Evolutionary conservation across 2,329 filamentous ascomycete species (phyloP).

Genomic region (Cordyceps pruinosa): DNA sequence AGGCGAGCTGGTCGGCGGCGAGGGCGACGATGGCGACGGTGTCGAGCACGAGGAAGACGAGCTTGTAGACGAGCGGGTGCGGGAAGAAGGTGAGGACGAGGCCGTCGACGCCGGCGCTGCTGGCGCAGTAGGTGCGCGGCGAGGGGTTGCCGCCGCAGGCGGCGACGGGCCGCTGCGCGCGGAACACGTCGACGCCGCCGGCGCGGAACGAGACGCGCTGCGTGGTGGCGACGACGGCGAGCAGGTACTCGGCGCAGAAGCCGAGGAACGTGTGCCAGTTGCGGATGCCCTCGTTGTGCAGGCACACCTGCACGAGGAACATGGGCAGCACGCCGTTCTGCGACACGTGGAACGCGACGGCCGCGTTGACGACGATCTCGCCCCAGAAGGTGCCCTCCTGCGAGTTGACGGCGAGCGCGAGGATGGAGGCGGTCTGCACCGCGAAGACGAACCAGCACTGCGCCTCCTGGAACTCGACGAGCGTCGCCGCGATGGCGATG

Average conservation of each 20-base stretch:
- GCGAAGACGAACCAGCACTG: slow-evolving; percentile 35
- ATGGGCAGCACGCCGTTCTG: slow-evolving; percentile 32
- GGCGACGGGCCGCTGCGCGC: slow-evolving; percentile 24
- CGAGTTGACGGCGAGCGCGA: slow-evolving; percentile 34
- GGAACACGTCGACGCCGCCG: slow-evolving; percentile 30
- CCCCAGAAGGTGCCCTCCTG: slow-evolving; percentile 34
- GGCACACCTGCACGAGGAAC: slow-evolving; percentile 31
- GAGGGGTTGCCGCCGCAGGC: slow-evolving; percentile 32
- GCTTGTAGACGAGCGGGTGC: slow-evolving; percentile 31
- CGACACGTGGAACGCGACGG: slow-evolving; percentile 31
- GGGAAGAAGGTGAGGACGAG: slow-evolving; percentile 31
- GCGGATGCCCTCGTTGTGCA: slow-evolving; percentile 33
- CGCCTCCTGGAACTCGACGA: slow-evolving; percentile 35
- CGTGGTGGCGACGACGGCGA: slow-evolving; percentile 31
- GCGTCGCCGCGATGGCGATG: slow-evolving; percentile 32
- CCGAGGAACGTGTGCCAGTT: slow-evolving; percentile 35
- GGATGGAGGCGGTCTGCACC: slow-evolving; percentile 33
- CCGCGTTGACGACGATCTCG: slow-evolving; percentile 32
- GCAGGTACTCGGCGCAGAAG: slow-evolving; percentile 32
- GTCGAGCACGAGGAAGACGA: slow-evolving; percentile 31
- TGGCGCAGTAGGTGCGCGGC: slow-evolving; percentile 31
- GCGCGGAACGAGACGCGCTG: slow-evolving; percentile 29
- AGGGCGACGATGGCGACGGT: slow-evolving; percentile 29
- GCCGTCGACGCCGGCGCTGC: slow-evolving; percentile 27
- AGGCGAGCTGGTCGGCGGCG: slow-evolving; percentile 28